A percentile compares a stretch with the other conserved stretches of the same genome.
phyloP scores from a whole-genome alignment of 768 basidiomycete genomes.

The Boletellus ananas region DNA sequence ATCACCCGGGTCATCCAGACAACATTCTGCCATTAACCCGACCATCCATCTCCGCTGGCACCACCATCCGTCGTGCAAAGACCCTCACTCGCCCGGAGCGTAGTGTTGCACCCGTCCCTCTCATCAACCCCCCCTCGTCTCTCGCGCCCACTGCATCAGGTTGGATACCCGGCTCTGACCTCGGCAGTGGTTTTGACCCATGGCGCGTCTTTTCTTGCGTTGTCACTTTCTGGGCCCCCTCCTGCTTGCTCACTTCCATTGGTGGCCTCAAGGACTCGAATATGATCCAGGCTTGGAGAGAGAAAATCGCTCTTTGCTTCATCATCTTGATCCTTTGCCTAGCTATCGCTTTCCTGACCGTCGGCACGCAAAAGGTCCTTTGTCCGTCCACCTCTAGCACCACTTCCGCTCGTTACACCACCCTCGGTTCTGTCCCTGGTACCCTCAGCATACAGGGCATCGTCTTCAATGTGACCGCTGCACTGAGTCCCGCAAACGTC shows the following conservation, averaged over 20 bases:
- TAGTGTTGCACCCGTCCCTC: constrained; percentile 86
- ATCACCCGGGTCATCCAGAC: constrained; percentile 34
- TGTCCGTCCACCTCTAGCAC: constrained; percentile 62
- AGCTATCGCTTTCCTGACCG: constrained; percentile 84
- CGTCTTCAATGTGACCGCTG: constrained; percentile 67
- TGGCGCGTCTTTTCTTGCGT: constrained; percentile 82
- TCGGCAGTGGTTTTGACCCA: constrained; percentile 38
- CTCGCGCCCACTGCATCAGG: constrained; percentile 38
- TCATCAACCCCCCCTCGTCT: constrained; percentile 77
- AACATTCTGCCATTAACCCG: constrained; percentile 25
- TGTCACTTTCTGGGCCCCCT: constrained; percentile 90
- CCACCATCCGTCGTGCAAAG: constrained; percentile 83
- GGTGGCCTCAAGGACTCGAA: constrained; percentile 80
- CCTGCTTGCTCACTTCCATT: constrained; percentile 63
- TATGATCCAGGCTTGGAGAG: constrained; percentile 90
- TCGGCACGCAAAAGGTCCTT: constrained; percentile 89
- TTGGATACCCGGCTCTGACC: constrained; percentile 33
- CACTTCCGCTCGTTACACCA: constrained; percentile 42
- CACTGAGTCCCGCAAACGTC: constrained; percentile 44
- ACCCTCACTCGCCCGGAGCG: constrained; percentile 96
- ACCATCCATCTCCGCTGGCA: constrained; percentile 44
- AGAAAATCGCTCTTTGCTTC: constrained; percentile 92
- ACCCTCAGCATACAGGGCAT: constrained; percentile 75
- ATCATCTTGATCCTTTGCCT: constrained; percentile 78
- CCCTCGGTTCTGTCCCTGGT: constrained; percentile 53